Conservation (phyloP, 345 rosid species). For the Noccaea caerulescens region DNA sequence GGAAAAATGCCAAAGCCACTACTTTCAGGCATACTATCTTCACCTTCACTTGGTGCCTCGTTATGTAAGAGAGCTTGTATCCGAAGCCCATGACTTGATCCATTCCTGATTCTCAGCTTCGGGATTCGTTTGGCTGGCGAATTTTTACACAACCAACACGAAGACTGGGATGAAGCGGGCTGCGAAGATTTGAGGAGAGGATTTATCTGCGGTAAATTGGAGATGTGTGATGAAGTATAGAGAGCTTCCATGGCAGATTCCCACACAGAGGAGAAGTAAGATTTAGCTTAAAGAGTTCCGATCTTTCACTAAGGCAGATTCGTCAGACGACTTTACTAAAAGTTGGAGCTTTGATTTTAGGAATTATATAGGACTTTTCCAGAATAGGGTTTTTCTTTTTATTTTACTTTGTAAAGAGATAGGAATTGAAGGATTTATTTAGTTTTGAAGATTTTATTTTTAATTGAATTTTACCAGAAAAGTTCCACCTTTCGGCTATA, state of each 20-base stretch:
- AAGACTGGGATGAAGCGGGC: slow-evolving; percentile 41
- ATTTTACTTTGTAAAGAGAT: not conserved
- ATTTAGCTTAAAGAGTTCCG: slow-evolving; percentile 27
- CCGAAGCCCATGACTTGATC: slow-evolving; percentile 49
- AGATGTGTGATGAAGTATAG: slow-evolving; percentile 46
- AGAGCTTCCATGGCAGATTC: slow-evolving; percentile 64
- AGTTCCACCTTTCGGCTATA: not conserved
- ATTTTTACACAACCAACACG: slow-evolving; percentile 39
- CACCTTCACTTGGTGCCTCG: slow-evolving; percentile 55
- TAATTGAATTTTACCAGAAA: not conserved
- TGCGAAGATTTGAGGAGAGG: slow-evolving; percentile 44
- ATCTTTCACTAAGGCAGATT: slow-evolving; percentile 31
- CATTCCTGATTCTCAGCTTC: slow-evolving; percentile 51
- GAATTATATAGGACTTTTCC: slow-evolving; percentile 32
- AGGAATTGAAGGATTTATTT: not conserved
- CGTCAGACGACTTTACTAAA: slow-evolving; percentile 21
- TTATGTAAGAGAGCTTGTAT: slow-evolving; percentile 46
- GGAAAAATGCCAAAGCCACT: slow-evolving; percentile 52
- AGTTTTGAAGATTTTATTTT: not conserved
- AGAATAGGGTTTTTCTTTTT: slow-evolving; percentile 36
- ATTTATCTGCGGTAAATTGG: slow-evolving; percentile 50
- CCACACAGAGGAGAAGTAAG: slow-evolving; percentile 7
- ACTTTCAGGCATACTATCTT: slow-evolving; percentile 45
- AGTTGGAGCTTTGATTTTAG: slow-evolving; percentile 2
- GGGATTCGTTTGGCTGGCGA: slow-evolving; percentile 44